Evolutionary conservation across 352 stramenopile genomes (phyloP).

Genomic region (Thalassiosira livingstoniorum): DNA sequence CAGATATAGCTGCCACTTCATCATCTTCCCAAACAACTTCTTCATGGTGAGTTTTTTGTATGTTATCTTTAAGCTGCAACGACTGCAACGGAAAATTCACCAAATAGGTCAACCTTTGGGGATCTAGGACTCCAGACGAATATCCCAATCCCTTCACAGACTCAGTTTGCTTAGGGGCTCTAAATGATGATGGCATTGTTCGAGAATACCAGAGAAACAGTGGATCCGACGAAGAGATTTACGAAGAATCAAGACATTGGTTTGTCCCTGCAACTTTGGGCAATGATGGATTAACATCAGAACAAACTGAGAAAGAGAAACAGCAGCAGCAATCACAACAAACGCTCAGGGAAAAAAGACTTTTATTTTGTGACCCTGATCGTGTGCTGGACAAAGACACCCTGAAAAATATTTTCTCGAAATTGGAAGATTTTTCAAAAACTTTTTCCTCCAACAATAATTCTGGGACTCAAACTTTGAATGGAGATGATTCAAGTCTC

Average conservation of each 20-base stretch:
- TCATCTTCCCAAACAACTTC: neutral
- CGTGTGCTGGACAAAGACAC: conserved; percentile 71
- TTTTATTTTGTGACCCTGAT: conserved; percentile 82
- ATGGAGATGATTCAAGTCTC: no score
- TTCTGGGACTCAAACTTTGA: no score
- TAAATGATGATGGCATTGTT: conserved; percentile 22
- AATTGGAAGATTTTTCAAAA: conserved; percentile 65
- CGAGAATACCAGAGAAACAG: conserved; percentile 8
- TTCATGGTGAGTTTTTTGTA: no score
- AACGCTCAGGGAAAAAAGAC: no score
- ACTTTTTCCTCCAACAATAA: conserved; percentile 33
- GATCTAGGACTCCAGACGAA: conserved; percentile 67
- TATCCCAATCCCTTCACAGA: conserved; percentile 77
- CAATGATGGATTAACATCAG: conserved; percentile 12
- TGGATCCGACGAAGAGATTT: neutral
- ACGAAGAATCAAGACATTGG: conserved; percentile 29
- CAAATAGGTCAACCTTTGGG: no score
- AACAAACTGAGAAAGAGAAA: neutral
- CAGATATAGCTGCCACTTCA: conserved; percentile 1
- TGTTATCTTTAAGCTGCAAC: no score
- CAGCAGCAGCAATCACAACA: neutral
- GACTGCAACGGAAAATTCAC: no score
- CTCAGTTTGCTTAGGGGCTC: conserved; percentile 65
- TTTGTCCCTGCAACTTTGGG: conserved; percentile 25
- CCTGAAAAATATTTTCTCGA: conserved; percentile 60